Conservation (phyloP, 106 monocot species). For the Acanthochlamys bracteata region DNA sequence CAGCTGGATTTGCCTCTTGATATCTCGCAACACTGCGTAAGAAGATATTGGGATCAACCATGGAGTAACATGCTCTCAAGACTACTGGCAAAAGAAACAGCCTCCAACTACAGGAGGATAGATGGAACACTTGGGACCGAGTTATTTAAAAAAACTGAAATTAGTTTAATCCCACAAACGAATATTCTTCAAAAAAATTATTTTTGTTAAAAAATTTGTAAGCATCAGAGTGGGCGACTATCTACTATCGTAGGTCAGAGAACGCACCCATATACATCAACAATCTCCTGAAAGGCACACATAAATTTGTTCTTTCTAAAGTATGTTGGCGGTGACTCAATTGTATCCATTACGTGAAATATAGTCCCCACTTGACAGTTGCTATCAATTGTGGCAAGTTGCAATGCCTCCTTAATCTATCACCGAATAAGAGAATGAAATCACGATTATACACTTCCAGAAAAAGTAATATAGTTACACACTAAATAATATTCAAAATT, state of each 20-base stretch:
- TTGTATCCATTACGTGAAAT: slow-evolving; percentile 89
- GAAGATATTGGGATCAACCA: slow-evolving; percentile 15
- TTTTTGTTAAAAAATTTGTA: too few species aligned
- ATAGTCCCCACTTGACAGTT: slow-evolving; percentile 97
- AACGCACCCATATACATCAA: slow-evolving; percentile 97
- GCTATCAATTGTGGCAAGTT: slow-evolving; percentile 80
- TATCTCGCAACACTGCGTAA: slow-evolving; percentile 86
- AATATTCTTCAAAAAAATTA: too few species aligned
- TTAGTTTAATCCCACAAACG: too few species aligned
- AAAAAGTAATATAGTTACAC: background rate
- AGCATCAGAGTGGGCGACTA: too few species aligned
- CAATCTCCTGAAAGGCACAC: slow-evolving; percentile 95
- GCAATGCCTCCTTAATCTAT: slow-evolving; percentile 85
- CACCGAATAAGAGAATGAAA: background rate
- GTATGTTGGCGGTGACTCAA: slow-evolving; percentile 89
- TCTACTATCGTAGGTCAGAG: background rate
- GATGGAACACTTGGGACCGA: too few species aligned
- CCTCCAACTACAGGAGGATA: background rate
- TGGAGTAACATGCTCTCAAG: background rate
- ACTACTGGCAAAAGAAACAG: background rate
- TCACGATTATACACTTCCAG: background rate
- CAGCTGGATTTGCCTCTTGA: slow-evolving; percentile 97
- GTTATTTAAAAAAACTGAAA: too few species aligned
- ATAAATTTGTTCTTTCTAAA: slow-evolving; percentile 86
- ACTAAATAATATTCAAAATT: background rate